Evolutionary conservation across 176 grass and related monocot species (phyloP).

Genomic region (Paspalum notatum): DNA sequence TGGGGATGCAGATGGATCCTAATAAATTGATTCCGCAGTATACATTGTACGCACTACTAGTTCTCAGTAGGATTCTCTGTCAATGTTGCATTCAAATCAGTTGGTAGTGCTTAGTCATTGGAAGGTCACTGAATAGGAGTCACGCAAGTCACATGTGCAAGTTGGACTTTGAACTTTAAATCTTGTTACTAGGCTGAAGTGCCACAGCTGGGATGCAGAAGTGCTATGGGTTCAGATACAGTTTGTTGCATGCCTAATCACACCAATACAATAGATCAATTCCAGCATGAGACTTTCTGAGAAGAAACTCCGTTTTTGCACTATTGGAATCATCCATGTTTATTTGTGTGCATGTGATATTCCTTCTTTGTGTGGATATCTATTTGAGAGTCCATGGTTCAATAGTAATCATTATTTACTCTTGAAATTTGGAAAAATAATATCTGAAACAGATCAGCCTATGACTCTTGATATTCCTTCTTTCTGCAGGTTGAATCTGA

Average conservation of each 20-base stretch:
- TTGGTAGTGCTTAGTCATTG: too few species aligned
- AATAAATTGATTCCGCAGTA: too few species aligned
- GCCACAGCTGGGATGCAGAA: too few species aligned
- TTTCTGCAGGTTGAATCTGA: constrained; percentile 87
- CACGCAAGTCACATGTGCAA: too few species aligned
- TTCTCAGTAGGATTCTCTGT: too few species aligned
- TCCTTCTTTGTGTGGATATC: neutral
- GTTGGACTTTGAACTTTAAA: too few species aligned
- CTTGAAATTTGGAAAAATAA: neutral
- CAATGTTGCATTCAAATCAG: too few species aligned
- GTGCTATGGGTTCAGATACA: neutral
- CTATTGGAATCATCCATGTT: neutral
- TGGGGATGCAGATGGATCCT: too few species aligned
- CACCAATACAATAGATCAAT: neutral
- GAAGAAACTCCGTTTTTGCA: neutral
- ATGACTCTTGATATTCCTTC: neutral
- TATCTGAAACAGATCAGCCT: neutral
- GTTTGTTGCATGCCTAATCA: neutral
- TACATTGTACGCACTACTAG: too few species aligned
- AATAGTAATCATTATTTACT: neutral
- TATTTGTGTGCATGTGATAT: neutral
- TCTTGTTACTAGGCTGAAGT: too few species aligned
- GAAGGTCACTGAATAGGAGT: too few species aligned
- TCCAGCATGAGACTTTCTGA: neutral
- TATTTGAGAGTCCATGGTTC: neutral